These are phyloP conservation scores for Phellopilus nigrolimitatus DNA, from an alignment of 1,284 basidiomycete species.

Conservation along the genomic window DNA sequence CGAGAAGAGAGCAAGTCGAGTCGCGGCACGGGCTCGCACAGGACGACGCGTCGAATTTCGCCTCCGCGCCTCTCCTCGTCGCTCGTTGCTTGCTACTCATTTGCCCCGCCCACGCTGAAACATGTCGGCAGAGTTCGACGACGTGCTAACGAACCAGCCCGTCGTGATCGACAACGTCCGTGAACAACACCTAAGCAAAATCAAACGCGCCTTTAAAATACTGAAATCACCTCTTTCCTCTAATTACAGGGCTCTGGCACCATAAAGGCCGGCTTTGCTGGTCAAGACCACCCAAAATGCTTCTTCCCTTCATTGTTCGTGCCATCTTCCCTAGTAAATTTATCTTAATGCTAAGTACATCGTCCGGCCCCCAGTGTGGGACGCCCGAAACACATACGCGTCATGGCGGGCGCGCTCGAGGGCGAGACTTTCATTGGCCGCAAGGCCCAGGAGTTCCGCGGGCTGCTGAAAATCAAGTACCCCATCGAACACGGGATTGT, in stretches of 20 bases:
- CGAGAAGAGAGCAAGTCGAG: neutral
- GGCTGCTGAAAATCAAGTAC: slow-evolving; percentile 94
- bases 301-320: slow-evolving; percentile 98
- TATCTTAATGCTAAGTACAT: slow-evolving; percentile 23
- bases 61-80: neutral
- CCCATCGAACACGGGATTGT: slow-evolving; percentile 97
- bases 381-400: slow-evolving; percentile 90
- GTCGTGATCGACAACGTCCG: slow-evolving; percentile 95
- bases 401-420: slow-evolving; percentile 94
- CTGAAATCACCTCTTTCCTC: slow-evolving; percentile 20
- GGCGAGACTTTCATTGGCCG: slow-evolving; percentile 92
- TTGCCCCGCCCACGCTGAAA: neutral
- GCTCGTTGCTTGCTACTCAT: neutral
- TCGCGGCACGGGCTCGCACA: slow-evolving; percentile 2
- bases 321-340: slow-evolving; percentile 32
- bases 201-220: slow-evolving; percentile 13
- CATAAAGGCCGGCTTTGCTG: slow-evolving; percentile 97
- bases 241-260: slow-evolving; percentile 82
- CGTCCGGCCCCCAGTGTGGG: slow-evolving; percentile 64
- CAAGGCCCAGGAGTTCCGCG: slow-evolving; percentile 90
- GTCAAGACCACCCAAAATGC: slow-evolving; percentile 96
- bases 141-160: slow-evolving; percentile 88
- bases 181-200: slow-evolving; percentile 25
- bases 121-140: slow-evolving; percentile 82
- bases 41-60: slow-evolving; percentile 14